Percentiles rank a stretch among this genome's conserved stretches.
These are phyloP conservation scores for Calonectria multiphialidica DNA, from an alignment of 2,329 filamentous ascomycete species.

Conservation along the genomic window DNA sequence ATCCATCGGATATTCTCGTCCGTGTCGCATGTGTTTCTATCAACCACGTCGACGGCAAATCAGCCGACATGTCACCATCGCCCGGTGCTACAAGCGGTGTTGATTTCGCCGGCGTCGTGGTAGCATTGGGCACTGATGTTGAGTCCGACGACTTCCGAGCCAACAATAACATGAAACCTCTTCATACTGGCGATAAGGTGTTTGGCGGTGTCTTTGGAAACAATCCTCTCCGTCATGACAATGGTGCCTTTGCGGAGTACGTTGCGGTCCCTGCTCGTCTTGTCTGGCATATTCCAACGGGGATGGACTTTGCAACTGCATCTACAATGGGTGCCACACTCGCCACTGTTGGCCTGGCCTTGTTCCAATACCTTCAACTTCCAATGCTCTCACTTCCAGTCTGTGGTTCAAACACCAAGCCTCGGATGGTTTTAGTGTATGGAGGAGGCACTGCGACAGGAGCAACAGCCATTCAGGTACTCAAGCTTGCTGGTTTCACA, in stretches of 20 bases:
- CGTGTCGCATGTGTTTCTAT: slow-evolving; percentile 27
- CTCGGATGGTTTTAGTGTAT: slow-evolving; percentile 17
- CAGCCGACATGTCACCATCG: slow-evolving; percentile 33
- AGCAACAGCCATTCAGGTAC: slow-evolving; percentile 22
- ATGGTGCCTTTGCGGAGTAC: slow-evolving; percentile 31
- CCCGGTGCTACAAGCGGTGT: slow-evolving; percentile 32
- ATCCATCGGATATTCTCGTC: slow-evolving; percentile 23
- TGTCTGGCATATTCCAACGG: slow-evolving; percentile 25
- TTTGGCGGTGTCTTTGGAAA: slow-evolving; percentile 31
- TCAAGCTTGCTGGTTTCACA: slow-evolving; percentile 18
- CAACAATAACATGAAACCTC: slow-evolving; percentile 21
- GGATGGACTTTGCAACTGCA: slow-evolving; percentile 14
- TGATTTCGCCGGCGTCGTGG: slow-evolving; percentile 32
- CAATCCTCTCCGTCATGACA: slow-evolving; percentile 24
- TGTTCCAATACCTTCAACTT: slow-evolving; percentile 23
- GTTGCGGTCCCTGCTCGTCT: slow-evolving; percentile 21
- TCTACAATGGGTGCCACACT: slow-evolving; percentile 25
- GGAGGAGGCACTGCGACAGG: slow-evolving; percentile 22
- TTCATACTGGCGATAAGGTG: slow-evolving; percentile 24
- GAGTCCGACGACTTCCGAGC: slow-evolving; percentile 22
- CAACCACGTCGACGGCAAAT: slow-evolving; percentile 36
- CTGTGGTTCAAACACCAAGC: background rate
- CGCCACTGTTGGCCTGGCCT: slow-evolving; percentile 23
- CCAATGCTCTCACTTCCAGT: slow-evolving; percentile 15
- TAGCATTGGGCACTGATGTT: slow-evolving; percentile 23